Percentiles rank a stretch among this genome's conserved stretches.
Evolutionary conservation across 352 stramenopile genomes (phyloP).

Genomic region (Pythium oligandrum): DNA sequence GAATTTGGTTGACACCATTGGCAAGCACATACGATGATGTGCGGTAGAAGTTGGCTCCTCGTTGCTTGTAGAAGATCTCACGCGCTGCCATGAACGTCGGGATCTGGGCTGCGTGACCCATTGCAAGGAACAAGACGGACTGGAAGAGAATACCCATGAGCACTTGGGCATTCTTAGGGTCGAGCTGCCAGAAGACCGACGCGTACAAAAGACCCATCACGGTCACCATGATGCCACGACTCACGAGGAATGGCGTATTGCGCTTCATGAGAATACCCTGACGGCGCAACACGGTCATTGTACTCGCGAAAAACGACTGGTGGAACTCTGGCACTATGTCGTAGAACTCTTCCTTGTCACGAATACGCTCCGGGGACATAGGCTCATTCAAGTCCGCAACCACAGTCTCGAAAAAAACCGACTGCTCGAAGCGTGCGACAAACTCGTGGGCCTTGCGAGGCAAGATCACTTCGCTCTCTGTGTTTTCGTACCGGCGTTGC

Average conservation of each 20-base stretch:
- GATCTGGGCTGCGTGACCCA: slow-evolving; percentile 51
- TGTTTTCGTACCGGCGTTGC: slow-evolving; percentile 18
- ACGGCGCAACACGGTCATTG: slow-evolving; percentile 8
- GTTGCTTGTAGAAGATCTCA: slow-evolving; percentile 59
- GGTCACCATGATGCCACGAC: slow-evolving; percentile 12
- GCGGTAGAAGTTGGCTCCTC: slow-evolving; percentile 57
- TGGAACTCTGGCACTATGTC: not conserved
- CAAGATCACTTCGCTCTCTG: not conserved
- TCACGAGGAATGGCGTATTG: slow-evolving; percentile 14
- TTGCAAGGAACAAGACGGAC: slow-evolving; percentile 46
- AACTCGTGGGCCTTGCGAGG: slow-evolving; percentile 7
- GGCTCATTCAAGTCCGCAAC: slow-evolving; percentile 3
- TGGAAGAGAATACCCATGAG: slow-evolving; percentile 54
- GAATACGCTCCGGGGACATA: not conserved
- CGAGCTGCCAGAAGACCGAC: slow-evolving; percentile 19
- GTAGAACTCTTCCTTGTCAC: not conserved
- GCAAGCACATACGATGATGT: slow-evolving; percentile 51
- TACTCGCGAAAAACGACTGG: slow-evolving; percentile 2
- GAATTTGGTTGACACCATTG: slow-evolving; percentile 7
- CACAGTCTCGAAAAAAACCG: slow-evolving; percentile 4
- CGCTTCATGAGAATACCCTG: slow-evolving; percentile 37
- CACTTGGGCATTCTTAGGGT: slow-evolving; percentile 13
- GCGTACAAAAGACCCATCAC: slow-evolving; percentile 23
- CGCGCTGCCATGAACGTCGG: slow-evolving; percentile 42
- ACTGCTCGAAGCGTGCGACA: slow-evolving; percentile 8